A percentile compares a stretch with the other conserved stretches of the same genome.
phyloP scores from a whole-genome alignment of 192 early-diverging fungal species.

The Phycomyces blakesleeanus region DNA sequence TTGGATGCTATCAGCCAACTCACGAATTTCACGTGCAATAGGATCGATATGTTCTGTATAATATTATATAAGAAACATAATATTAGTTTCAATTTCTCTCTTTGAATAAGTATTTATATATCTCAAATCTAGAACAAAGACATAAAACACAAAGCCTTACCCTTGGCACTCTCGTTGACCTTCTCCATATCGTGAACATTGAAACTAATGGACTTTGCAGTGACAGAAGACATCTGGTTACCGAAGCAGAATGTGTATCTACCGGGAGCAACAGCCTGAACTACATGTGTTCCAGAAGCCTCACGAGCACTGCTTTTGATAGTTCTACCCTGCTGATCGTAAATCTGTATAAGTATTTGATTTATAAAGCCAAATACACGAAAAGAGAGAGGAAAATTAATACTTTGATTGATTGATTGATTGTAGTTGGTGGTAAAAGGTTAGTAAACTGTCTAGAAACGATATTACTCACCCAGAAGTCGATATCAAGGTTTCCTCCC shows the following conservation, averaged over 20 bases:
- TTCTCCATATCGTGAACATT: constrained; percentile 47
- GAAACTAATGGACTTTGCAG: constrained; percentile 60
- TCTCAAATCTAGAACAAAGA: too few species aligned
- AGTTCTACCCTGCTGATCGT: constrained; percentile 37
- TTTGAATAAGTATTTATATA: too few species aligned
- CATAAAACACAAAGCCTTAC: constrained; percentile 6
- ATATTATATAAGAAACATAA: too few species aligned
- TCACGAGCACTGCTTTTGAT: constrained; percentile 33
- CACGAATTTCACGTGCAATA: constrained; percentile 60
- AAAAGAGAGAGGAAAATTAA: too few species aligned
- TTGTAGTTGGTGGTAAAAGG: too few species aligned
- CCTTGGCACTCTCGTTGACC: constrained; percentile 32
- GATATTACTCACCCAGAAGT: constrained; percentile 55
- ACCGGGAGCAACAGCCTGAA: constrained; percentile 50
- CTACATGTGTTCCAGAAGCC: constrained; percentile 38
- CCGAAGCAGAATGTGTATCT: constrained; percentile 74
- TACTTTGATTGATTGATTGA: too few species aligned
- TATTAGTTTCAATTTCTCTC: too few species aligned
- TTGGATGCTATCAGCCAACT: constrained; percentile 57
- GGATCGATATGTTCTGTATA: constrained; percentile 52
- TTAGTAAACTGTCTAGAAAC: background rate
- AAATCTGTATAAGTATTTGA: constrained; percentile 31
- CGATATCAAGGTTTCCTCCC: constrained; percentile 61
- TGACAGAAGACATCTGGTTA: constrained; percentile 60
- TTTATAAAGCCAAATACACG: background rate